Evolutionary conservation across 2,329 filamentous ascomycete species (phyloP), one percentile per base, ranked within the genome.

Genomic region (Fusarium zealandicum): DNA sequence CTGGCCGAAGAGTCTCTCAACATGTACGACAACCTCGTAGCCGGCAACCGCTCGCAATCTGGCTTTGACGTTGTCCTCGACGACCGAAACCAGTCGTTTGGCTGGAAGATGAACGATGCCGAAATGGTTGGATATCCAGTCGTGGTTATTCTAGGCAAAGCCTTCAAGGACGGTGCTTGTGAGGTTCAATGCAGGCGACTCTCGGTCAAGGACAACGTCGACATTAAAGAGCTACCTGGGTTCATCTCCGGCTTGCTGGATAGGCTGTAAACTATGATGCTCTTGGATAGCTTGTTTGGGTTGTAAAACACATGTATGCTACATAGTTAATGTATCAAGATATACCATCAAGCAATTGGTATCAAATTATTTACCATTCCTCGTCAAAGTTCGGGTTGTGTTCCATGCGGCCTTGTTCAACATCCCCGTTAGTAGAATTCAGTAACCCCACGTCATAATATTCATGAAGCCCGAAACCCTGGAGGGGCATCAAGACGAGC

Each of bases 31-130:
- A 58, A 62, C 6, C 70, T 96, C 12, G 70, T 69, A 2, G 57
- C 46, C 6, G 53, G 38, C 27, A 50, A 50, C 7, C 40, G 39
- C 7, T 46, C 45, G 13, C 62, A 44, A 12, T 22, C 59, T 4
- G 53, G 67, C 2, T 56, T 89, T 6, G 92, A 96, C 69, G 77
- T 82, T 3, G 79, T 92, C 3, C 73, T 96, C 1, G 92, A 96
- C 71, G 92, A 96, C 72, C 81, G 89, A 14, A 70, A 78, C 10
- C 82, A 85, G 63, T 78, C 82, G 2, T 79, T 97, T 56, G 83
- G 85, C 3, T 96, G 91, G 90, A 98, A 96, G 72, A 78, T 98
- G 69, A 86, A 85, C 31, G 95, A 99, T 75, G 95, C 93, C 1
- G 93, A 98, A 72, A 71, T 95, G 52, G 85, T 93, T 48, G 95